These are phyloP conservation scores for Russula dissimulans DNA, from an alignment of 768 basidiomycete species.

Conservation along the genomic window DNA sequence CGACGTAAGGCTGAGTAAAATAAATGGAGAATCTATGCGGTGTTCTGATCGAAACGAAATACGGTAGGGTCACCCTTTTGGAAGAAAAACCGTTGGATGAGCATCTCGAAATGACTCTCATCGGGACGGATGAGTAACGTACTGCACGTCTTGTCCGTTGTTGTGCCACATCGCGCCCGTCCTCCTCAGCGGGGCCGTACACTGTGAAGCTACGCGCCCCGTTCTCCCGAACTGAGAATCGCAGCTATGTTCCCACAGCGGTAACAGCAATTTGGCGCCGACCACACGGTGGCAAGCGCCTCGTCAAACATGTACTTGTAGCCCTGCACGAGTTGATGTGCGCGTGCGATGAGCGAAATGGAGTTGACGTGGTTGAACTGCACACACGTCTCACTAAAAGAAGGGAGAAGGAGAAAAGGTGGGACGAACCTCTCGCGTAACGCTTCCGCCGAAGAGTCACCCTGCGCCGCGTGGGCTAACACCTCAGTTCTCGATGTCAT, in stretches of 20 bases:
- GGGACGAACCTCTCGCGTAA: too few species aligned
- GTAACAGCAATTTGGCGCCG: slow-evolving; percentile 82
- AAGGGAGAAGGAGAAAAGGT: slow-evolving; percentile 39
- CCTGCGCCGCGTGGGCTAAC: slow-evolving; percentile 95
- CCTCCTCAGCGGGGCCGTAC: too few species aligned
- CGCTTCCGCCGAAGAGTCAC: slow-evolving; percentile 84
- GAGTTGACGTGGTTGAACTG: slow-evolving; percentile 91
- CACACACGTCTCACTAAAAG: neutral
- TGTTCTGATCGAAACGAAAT: too few species aligned
- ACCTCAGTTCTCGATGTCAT: slow-evolving; percentile 69
- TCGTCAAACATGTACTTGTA: slow-evolving; percentile 97
- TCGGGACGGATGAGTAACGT: slow-evolving; percentile 28
- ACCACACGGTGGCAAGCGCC: slow-evolving; percentile 88
- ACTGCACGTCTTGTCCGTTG: too few species aligned
- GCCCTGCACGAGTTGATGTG: slow-evolving; percentile 94
- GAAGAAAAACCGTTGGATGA: too few species aligned
- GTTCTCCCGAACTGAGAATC: too few species aligned
- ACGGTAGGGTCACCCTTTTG: too few species aligned
- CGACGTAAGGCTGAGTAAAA: too few species aligned
- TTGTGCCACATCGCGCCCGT: too few species aligned
- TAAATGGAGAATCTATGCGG: neutral
- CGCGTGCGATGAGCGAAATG: slow-evolving; percentile 81
- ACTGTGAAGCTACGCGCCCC: too few species aligned
- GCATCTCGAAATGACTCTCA: too few species aligned
- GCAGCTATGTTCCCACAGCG: slow-evolving; percentile 81